These are phyloP conservation scores for Sarcodon sp. DNA, from an alignment of 768 basidiomycete species.

Conservation along the genomic window DNA sequence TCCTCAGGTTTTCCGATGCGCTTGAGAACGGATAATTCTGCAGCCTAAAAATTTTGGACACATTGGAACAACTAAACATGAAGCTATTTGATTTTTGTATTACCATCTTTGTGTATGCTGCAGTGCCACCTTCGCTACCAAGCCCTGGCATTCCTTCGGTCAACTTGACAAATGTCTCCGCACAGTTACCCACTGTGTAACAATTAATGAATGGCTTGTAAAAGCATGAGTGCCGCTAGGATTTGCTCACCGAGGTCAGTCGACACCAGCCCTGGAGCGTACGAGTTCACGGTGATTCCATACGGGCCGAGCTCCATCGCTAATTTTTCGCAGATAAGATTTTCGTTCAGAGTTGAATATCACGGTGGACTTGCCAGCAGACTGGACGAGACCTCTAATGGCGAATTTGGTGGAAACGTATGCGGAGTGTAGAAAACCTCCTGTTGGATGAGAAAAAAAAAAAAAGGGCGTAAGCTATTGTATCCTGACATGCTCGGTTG, in stretches of 20 bases:
- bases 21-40: constrained; percentile 6
- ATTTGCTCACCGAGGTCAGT: constrained; percentile 9
- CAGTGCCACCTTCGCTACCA: too few relatives aligned
- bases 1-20: constrained; percentile 20
- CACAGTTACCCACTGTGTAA: too few relatives aligned
- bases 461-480: too few relatives aligned
- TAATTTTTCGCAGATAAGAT: background rate
- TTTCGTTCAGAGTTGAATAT: background rate
- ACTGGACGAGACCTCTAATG: constrained; percentile 15
- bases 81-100: too few relatives aligned
- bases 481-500: too few relatives aligned
- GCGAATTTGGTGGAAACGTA: constrained; percentile 19
- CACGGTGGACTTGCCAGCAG: constrained; percentile 6
- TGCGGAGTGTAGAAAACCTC: constrained; percentile 1
- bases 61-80: too few relatives aligned
- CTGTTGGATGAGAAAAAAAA: too few relatives aligned
- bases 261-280: constrained; percentile 14
- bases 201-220: too few relatives aligned
- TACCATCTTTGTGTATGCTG: too few relatives aligned
- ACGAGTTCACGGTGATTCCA: constrained; percentile 16
- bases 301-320: constrained; percentile 14
- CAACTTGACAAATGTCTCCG: too few relatives aligned
- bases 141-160: too few relatives aligned
- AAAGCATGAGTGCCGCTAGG: constrained; percentile 33
- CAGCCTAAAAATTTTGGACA: constrained; percentile 10